Evolutionary conservation across 148 eudicot genomes (phyloP).

Genomic region (Nepenthes mirabilis): DNA sequence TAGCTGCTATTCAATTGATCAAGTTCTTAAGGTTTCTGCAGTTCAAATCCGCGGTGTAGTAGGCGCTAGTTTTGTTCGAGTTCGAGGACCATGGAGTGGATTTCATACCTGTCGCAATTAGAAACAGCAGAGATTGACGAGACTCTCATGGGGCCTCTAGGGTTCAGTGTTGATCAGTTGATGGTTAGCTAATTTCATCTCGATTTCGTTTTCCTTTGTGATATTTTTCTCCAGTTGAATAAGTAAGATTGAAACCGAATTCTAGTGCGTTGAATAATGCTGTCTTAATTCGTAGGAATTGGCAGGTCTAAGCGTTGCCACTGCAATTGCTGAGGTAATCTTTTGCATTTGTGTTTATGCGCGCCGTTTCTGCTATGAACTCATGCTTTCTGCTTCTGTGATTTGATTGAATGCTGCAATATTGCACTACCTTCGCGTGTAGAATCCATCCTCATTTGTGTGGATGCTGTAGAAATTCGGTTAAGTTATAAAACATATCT

Average conservation of each 20-base stretch:
- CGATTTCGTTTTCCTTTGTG: background rate
- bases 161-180: conserved; percentile 88
- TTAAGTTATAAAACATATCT: no score
- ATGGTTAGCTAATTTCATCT: conserved; percentile 30
- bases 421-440: background rate
- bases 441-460: no score
- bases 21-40: conserved; percentile 32
- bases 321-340: conserved; percentile 80
- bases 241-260: background rate
- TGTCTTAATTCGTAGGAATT: conserved; percentile 42
- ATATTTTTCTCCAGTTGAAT: background rate
- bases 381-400: background rate
- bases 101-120: conserved; percentile 59
- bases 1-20: background rate
- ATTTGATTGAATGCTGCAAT: background rate
- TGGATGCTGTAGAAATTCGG: no score
- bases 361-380: no score
- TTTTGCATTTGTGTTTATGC: background rate
- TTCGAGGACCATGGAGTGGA: conserved; percentile 21
- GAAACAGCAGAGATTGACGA: conserved; percentile 88
- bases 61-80: conserved; percentile 20
- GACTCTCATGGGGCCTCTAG: conserved; percentile 77
- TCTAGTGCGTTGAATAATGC: background rate
- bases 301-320: conserved; percentile 96
- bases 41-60: conserved; percentile 17